Base-by-base conservation (phyloP, 1,139 yeast species). In the Suhomyces maxii region DNA sequence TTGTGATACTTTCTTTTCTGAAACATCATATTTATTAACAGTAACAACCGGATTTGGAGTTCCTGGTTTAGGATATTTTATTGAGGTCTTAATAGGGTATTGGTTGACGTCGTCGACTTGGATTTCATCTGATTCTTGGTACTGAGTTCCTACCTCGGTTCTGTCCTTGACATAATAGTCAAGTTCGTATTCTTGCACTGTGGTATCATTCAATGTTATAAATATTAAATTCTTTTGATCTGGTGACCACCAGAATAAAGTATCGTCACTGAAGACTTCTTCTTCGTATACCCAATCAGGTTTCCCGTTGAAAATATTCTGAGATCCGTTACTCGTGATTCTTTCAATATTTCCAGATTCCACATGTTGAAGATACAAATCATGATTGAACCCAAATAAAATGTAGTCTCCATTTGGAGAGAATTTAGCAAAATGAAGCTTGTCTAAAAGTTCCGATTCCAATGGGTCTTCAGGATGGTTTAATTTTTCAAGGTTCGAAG, bases 241-340 rank as follows among this genome's bases (percentile, higher is more conserved):
- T 0, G 87, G 86, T 11, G 93, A 77, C 97, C 97, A 93, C 96
- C 97, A 93, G 23, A 89, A 64, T 3, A 95, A 82, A 37, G 69
- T 69, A 53, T 86, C 89, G 6, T 74, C 69, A 0, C 79, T 75
- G 6, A 85, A 64, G 0, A 93, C 90, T 59, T 95, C 99, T 58
- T 95, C 99, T 63, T 93, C 99, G 60, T 93, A 93, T 0, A 93
- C 89, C 99, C 99, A 93, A 59, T 93, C 99, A 0, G 97, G 86
- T 51, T 82, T 85, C 0, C 96, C 99, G 60, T 93, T 89, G 56
- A 83, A 80, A n/a, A 89, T 71, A 39, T 77, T 67, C 0, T 64
- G 64, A 6, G 86, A 78, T 0, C 97, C 97, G 57, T 83, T 90
- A 2, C 58, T 49, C 0, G 98, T 89, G 10, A 93, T 67, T 56